These are phyloP conservation scores for Cornus kousa DNA, from an alignment of 148 eudicot species.

Conservation along the genomic window DNA sequence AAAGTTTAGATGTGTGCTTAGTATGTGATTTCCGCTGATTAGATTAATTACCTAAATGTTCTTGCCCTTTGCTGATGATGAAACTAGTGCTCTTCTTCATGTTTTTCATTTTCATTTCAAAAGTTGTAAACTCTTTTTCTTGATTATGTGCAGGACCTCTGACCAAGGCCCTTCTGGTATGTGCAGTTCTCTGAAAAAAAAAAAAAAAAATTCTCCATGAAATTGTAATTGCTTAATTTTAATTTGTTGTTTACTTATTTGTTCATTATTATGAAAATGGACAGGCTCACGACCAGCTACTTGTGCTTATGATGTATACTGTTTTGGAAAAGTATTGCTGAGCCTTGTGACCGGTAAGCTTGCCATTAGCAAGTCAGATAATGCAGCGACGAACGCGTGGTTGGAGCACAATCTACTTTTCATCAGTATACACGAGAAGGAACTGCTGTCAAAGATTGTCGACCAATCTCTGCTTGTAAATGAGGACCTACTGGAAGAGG, in stretches of 20 bases:
- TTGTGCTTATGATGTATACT: constrained; percentile 46
- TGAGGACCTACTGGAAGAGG: constrained; percentile 47
- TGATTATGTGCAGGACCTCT: constrained; percentile 29
- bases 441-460: constrained; percentile 31
- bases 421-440: constrained; percentile 32
- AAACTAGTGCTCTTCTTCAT: background rate
- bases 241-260: background rate
- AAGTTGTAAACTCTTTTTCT: background rate
- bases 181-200: constrained; percentile 9
- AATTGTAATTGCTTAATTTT: background rate
- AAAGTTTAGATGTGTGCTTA: background rate
- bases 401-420: constrained; percentile 23
- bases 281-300: constrained; percentile 28
- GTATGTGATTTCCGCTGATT: background rate
- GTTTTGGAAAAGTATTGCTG: constrained; percentile 42
- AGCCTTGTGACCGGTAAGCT: constrained; percentile 45
- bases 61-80: background rate
- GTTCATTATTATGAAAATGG: background rate
- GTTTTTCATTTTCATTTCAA: background rate
- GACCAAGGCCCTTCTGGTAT: constrained; percentile 29
- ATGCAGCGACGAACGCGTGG: constrained; percentile 24
- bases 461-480: constrained; percentile 37
- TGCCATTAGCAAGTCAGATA: constrained; percentile 29
- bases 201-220: background rate
- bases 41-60: background rate